A percentile compares a stretch with the other conserved stretches of the same genome.
phyloP scores from a whole-genome alignment of 208 protist species.

The Crithidia bombi region DNA sequence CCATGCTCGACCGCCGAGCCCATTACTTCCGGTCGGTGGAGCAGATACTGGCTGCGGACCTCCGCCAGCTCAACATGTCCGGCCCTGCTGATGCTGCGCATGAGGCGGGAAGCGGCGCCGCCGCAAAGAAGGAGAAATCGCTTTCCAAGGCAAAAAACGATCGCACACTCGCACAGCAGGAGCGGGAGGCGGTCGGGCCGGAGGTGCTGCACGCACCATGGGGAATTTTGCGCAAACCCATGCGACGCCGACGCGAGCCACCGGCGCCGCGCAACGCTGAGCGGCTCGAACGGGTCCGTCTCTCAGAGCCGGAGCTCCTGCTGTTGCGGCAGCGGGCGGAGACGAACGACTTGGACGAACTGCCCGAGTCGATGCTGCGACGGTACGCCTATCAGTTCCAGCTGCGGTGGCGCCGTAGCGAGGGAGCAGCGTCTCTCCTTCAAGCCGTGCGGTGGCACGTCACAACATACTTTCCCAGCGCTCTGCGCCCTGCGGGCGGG shows the following conservation, averaged over 20 bases:
- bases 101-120: background rate
- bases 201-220: slow-evolving; percentile 87
- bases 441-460: slow-evolving; percentile 87
- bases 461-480: slow-evolving; percentile 59
- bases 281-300: slow-evolving; percentile 66
- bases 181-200: slow-evolving; percentile 50
- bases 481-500: slow-evolving; percentile 22
- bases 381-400: slow-evolving; percentile 89
- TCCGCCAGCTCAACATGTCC: slow-evolving; percentile 49
- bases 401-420: slow-evolving; percentile 73
- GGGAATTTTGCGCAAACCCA: slow-evolving; percentile 84
- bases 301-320: slow-evolving; percentile 68
- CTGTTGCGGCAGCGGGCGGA: slow-evolving; percentile 65
- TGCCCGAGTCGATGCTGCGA: slow-evolving; percentile 79
- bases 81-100: background rate
- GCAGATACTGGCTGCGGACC: slow-evolving; percentile 72
- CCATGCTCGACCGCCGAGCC: slow-evolving; percentile 77
- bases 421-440: slow-evolving; percentile 67
- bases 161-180: slow-evolving; percentile 43
- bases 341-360: slow-evolving; percentile 78
- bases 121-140: background rate
- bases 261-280: slow-evolving; percentile 37
- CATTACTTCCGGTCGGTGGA: slow-evolving; percentile 91
- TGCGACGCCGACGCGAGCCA: slow-evolving; percentile 26
- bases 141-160: slow-evolving; percentile 21